These are phyloP conservation scores for Nothophoma quercina DNA, from an alignment of 2,329 filamentous ascomycete genomes.

Conservation along the genomic window DNA sequence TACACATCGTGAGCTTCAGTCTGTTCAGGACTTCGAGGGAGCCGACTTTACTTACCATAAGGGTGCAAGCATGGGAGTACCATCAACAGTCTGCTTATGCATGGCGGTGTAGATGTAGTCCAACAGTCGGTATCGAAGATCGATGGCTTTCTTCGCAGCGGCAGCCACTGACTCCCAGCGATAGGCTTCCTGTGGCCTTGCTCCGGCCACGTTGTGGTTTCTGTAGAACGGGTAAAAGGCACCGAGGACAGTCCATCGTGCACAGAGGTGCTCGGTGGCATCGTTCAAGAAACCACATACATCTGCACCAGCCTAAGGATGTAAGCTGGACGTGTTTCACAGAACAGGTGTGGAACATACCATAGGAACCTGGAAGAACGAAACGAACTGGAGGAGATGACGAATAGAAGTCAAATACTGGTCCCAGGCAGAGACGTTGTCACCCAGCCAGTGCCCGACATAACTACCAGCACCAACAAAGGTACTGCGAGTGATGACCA, in stretches of 20 bases:
- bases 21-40: too few species aligned
- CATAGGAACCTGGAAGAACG: conserved; percentile 57
- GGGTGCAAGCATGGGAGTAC: conserved; percentile 71
- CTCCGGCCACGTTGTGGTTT: conserved; percentile 73
- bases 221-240: conserved; percentile 79
- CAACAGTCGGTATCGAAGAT: conserved; percentile 76
- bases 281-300: conserved; percentile 77
- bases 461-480: conserved; percentile 73
- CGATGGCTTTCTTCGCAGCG: conserved; percentile 72
- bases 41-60: conserved; percentile 66
- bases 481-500: conserved; percentile 80
- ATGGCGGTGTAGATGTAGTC: conserved; percentile 81
- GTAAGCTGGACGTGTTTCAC: conserved; percentile 1
- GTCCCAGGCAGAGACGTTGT: conserved; percentile 57
- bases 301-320: conserved; percentile 58
- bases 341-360: conserved; percentile 22
- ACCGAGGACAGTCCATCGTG: conserved; percentile 74
- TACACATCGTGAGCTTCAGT: conserved; percentile 11
- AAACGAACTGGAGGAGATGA: conserved; percentile 54
- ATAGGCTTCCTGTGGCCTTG: conserved; percentile 62
- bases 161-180: conserved; percentile 69
- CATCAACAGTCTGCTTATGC: conserved; percentile 65
- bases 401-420: conserved; percentile 52
- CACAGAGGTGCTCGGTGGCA: conserved; percentile 73
- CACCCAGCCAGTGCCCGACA: conserved; percentile 67